Base-by-base conservation (phyloP, 768 basidiomycete genomes). In the Boletus sp. region DNA sequence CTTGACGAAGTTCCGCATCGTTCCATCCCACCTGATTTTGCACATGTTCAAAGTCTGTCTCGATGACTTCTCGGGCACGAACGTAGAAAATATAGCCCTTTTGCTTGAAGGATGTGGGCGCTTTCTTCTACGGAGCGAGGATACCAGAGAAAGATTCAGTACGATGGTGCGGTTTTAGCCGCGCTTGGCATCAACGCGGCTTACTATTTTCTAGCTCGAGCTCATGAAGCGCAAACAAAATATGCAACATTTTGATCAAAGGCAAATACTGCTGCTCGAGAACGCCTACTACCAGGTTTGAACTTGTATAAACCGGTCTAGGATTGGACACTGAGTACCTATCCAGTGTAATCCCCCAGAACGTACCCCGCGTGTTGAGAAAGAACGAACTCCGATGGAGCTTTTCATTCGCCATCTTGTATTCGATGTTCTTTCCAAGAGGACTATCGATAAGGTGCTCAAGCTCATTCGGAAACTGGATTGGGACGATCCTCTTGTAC, bases 41-140 rank as follows among this genome's bases (percentile, higher is more conserved):
- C 95, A 98, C 69, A 88, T 93, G 63, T 90, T 96, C 77, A 98
- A 98, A 82, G 93, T 96, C 47, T 96, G 92, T 71, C 75, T 98
- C 63, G 96, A 98, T 67, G 96, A 98, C 68, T 93, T 99, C 64
- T 86, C 87, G 2, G 91, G 90, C 2, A 84, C 85, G 19, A 99
- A 98, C 64, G 81, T 99, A 34, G 97, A 98, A 67, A 98, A 93
- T 63, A 79, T 97, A 17, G 90, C 96, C 14, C 79, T 94, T 54
- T 75, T 98, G 11, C 74, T 99, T 50, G 97, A 99, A 70, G 90
- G 88, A 0, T 98, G 97, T 65, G 97, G 97, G 3, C 80, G 97
- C 23, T 99, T 92, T 70, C 71, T 99, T 34, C 75, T 98, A 33
- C 79, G 94, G 52, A 88, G 83, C 56, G 93, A 98, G 54, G 88